Percentiles rank a stretch among this genome's conserved stretches.
These are phyloP conservation scores for Triticum dicoccoides DNA, from an alignment of 176 grass and related monocot genomes.

Conservation along the genomic window DNA sequence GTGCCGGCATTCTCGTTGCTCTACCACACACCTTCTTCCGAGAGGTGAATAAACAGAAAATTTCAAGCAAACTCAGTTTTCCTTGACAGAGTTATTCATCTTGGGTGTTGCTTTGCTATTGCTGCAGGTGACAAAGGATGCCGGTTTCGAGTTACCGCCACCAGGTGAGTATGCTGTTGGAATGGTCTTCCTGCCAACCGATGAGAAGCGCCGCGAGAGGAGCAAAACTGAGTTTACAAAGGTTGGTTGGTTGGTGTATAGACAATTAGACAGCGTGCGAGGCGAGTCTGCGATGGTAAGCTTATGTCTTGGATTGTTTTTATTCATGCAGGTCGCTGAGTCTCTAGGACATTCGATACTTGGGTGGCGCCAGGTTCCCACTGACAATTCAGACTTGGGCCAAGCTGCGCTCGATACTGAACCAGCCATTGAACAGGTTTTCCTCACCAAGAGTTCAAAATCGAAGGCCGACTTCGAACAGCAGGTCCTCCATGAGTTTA, in stretches of 20 bases:
- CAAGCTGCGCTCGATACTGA: constrained; percentile 73
- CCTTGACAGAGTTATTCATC: constrained; percentile 17
- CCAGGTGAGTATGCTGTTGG: constrained; percentile 82
- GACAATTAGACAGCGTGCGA: neutral
- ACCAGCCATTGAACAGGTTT: constrained; percentile 84
- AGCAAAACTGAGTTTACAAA: constrained; percentile 84
- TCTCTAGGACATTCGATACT: constrained; percentile 73
- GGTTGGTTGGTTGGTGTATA: constrained; percentile 38
- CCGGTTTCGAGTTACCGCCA: constrained; percentile 71
- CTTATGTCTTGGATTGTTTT: constrained; percentile 17
- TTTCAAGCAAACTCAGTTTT: neutral
- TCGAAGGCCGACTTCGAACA: constrained; percentile 72
- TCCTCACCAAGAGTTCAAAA: constrained; percentile 62
- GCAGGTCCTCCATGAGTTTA: constrained; percentile 50
- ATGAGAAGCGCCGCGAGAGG: constrained; percentile 64
- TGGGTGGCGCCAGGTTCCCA: constrained; percentile 89
- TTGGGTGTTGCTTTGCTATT: neutral
- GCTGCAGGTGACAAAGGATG: constrained; percentile 73
- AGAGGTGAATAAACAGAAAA: constrained; percentile 36
- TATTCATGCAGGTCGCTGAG: constrained; percentile 60
- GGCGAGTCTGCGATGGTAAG: neutral
- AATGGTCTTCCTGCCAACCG: constrained; percentile 80
- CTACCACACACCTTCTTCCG: constrained; percentile 78
- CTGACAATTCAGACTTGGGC: constrained; percentile 84
- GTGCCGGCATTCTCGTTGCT: constrained; percentile 88